Evolutionary conservation across 129 eudicot species (phyloP).

Genomic region (Lactuca sativa): DNA sequence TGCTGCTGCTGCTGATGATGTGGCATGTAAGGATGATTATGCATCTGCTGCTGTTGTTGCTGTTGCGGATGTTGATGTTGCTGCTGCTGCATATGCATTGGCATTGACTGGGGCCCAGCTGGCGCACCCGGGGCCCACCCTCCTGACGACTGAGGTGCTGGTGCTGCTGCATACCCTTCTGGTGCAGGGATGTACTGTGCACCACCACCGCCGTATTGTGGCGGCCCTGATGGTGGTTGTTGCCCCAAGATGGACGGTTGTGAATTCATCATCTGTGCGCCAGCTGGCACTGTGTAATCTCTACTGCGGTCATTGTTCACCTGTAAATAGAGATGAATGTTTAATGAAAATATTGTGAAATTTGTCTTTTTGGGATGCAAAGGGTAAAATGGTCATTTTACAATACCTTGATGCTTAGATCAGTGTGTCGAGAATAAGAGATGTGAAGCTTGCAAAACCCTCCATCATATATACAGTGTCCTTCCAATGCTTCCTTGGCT

Average conservation of each 20-base stretch:
- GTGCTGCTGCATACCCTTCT: slow-evolving; percentile 35
- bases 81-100: slow-evolving; percentile 20
- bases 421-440: slow-evolving; percentile 96
- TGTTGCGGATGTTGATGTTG: slow-evolving; percentile 21
- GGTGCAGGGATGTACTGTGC: slow-evolving; percentile 60
- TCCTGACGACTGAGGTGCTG: slow-evolving; percentile 43
- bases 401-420: slow-evolving; percentile 83
- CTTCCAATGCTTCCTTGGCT: slow-evolving; percentile 93
- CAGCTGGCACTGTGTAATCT: slow-evolving; percentile 73
- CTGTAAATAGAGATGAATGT: slow-evolving; percentile 21
- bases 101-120: slow-evolving; percentile 45
- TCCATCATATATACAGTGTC: slow-evolving; percentile 97
- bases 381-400: neutral
- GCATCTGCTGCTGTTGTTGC: slow-evolving; percentile 35
- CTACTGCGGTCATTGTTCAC: slow-evolving; percentile 92
- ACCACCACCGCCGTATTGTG: slow-evolving; percentile 40
- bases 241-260: slow-evolving; percentile 83
- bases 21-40: slow-evolving; percentile 63
- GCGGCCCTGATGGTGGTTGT: slow-evolving; percentile 61
- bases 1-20: slow-evolving; percentile 27
- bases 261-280: slow-evolving; percentile 43
- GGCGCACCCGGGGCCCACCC: slow-evolving; percentile 64
- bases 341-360: too few relatives aligned
- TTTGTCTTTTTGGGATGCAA: too few relatives aligned
- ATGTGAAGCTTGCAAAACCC: slow-evolving; percentile 97